Conservation (phyloP, 306 rosid species). For the Prunus mira region DNA sequence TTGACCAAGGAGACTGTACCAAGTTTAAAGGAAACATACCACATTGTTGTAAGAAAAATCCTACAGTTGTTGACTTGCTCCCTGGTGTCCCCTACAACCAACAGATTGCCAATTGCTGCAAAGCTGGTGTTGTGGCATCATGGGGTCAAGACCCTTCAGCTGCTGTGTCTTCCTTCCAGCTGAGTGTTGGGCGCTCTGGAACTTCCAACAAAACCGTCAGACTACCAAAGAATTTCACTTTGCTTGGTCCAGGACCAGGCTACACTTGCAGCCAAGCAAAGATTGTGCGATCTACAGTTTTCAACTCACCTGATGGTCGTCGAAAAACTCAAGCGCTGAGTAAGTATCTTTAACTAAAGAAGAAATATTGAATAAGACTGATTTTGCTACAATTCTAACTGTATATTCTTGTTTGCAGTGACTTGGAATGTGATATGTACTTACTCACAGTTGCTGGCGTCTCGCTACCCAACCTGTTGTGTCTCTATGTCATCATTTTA, state of each 20-base stretch:
- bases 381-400: no score
- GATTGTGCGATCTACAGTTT: conserved; percentile 52
- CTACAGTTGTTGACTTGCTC: conserved; percentile 63
- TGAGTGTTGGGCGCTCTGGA: conserved; percentile 73
- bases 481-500: conserved; percentile 91
- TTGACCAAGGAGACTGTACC: conserved; percentile 83
- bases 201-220: conserved; percentile 72
- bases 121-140: conserved; percentile 70
- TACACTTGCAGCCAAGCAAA: conserved; percentile 78
- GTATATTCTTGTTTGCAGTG: conserved; percentile 45
- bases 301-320: conserved; percentile 54
- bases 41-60: conserved; percentile 71
- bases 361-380: neutral
- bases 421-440: conserved; percentile 97
- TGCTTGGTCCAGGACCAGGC: conserved; percentile 72
- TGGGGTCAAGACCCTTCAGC: conserved; percentile 72
- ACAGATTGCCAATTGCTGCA: conserved; percentile 65
- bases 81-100: conserved; percentile 75
- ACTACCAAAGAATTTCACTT: conserved; percentile 64
- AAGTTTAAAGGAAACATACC: conserved; percentile 60
- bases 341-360: conserved; percentile 22
- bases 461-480: conserved; percentile 83
- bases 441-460: conserved; percentile 85
- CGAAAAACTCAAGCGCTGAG: conserved; percentile 64
- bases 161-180: conserved; percentile 68